Percentiles rank a stretch among this genome's conserved stretches.
phyloP scores from a whole-genome alignment of 2,329 filamentous ascomycete species.

The Fusarium proliferatum region DNA sequence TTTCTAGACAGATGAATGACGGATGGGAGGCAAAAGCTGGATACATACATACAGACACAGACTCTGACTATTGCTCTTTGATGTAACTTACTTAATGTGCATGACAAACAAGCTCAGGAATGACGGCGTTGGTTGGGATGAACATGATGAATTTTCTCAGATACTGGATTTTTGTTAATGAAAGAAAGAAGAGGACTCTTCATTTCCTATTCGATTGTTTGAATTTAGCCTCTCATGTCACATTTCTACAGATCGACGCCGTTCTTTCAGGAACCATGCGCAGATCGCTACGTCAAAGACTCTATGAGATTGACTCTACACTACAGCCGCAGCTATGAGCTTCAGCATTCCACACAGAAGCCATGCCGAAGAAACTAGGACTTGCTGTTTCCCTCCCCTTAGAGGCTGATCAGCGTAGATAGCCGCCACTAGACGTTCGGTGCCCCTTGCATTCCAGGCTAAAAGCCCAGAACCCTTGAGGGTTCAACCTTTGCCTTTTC shows the following conservation, averaged over 20 bases:
- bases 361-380: slow-evolving; percentile 1
- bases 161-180: slow-evolving; percentile 23
- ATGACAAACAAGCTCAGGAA: slow-evolving; percentile 35
- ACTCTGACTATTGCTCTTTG: slow-evolving; percentile 23
- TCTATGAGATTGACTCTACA: background rate
- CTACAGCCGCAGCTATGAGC: background rate
- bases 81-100: slow-evolving; percentile 17
- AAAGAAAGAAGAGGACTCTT: slow-evolving; percentile 11
- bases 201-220: background rate
- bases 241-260: slow-evolving; percentile 9
- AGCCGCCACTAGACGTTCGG: slow-evolving; percentile 17
- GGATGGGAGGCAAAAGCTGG: slow-evolving; percentile 17
- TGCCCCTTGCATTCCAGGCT: slow-evolving; percentile 27
- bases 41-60: slow-evolving; percentile 21
- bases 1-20: slow-evolving; percentile 24
- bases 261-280: slow-evolving; percentile 10
- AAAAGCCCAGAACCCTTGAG: slow-evolving; percentile 19
- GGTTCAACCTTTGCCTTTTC: slow-evolving; percentile 15
- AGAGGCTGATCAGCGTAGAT: background rate
- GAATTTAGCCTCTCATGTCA: slow-evolving; percentile 22
- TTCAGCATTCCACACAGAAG: slow-evolving; percentile 21
- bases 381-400: too few relatives aligned
- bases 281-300: slow-evolving; percentile 5
- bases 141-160: slow-evolving; percentile 33
- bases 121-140: slow-evolving; percentile 30